phyloP scores from a whole-genome alignment of 2,329 filamentous ascomycete genomes.

The Venturia effusa region DNA sequence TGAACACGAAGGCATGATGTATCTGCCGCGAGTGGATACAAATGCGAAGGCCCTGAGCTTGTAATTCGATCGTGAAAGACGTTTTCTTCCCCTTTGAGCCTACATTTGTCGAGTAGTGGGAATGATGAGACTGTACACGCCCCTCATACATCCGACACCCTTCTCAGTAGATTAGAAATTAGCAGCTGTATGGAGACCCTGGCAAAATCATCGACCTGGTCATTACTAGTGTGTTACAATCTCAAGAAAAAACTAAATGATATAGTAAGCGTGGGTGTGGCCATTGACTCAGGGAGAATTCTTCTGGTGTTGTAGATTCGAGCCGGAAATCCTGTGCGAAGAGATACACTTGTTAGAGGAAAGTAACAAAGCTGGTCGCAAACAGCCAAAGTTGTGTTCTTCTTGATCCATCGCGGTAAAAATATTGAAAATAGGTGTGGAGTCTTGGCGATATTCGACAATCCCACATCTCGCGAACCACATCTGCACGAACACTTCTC shows the following conservation, averaged over 20 bases:
- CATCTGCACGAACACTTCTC: neutral
- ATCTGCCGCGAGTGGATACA: too few species aligned
- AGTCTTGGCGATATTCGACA: neutral
- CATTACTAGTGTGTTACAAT: neutral
- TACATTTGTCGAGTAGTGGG: neutral
- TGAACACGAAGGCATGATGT: constrained; percentile 16
- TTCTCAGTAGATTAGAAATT: neutral
- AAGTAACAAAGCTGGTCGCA: too few species aligned
- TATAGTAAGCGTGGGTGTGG: too few species aligned
- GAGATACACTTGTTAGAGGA: too few species aligned
- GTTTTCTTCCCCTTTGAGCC: neutral
- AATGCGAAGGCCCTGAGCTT: neutral
- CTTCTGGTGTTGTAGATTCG: too few species aligned
- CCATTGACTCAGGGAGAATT: too few species aligned
- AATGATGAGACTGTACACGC: neutral
- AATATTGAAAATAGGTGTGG: neutral
- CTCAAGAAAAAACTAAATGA: neutral
- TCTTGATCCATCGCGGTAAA: neutral
- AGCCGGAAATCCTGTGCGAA: too few species aligned
- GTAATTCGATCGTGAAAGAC: neutral
- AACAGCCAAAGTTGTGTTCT: neutral
- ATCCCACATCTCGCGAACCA: neutral
- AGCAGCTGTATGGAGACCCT: neutral
- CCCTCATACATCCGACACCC: neutral
- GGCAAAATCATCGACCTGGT: too few species aligned